Evolutionary conservation across 768 basidiomycete genomes (phyloP), one percentile per base, ranked within the genome.

Genomic region (Coprinellus aureogranulatus): DNA sequence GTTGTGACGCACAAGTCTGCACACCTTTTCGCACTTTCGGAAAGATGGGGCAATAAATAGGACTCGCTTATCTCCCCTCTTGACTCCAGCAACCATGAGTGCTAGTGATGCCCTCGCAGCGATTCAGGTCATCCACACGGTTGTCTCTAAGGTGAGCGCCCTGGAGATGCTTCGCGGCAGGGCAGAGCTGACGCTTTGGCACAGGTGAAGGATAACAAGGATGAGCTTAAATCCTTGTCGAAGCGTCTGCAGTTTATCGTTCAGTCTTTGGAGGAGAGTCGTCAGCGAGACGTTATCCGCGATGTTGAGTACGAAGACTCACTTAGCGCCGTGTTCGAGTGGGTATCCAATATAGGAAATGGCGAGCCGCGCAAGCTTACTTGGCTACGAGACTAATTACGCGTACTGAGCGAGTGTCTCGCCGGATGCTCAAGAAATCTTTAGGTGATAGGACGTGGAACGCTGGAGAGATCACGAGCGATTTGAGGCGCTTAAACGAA

Each of bases 371-470:
- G 10, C 10, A 25, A 11, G 10, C 11, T 41, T 25, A n/a, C 12
- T 10, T 14, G n/a, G 26, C 26, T 27, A 8, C 27, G 10, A 54
- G 53, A 25, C 25, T 54, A 40, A 54, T 54, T 14, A 27, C n/a
- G 18, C 53, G 53, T 8, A 54, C 40, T 28, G n/a, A 54, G 22
- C 53, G 40, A 22, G 12, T 44, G 16, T 41, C 53, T 14, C 34
- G 40, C 6, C 40, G 53, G 23, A 54, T 54, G 53, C 53, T 54
- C n/a, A 54, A 54, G 27, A 23, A 25, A 11, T 54, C 53, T 20
- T 14, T 54, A 39, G 53, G 53, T 4, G 53, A 44, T 14, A 54
- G 40, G 20, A 54, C 53, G 5, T 54, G 53, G 53, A 54, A 54
- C 42, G 37, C 53, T 6, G 40, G 53, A 16, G 53, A 54, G 31